Percentiles rank a stretch among this genome's conserved stretches.
phyloP scores from a whole-genome alignment of 129 eudicot species.

The Flaveria linearis region DNA sequence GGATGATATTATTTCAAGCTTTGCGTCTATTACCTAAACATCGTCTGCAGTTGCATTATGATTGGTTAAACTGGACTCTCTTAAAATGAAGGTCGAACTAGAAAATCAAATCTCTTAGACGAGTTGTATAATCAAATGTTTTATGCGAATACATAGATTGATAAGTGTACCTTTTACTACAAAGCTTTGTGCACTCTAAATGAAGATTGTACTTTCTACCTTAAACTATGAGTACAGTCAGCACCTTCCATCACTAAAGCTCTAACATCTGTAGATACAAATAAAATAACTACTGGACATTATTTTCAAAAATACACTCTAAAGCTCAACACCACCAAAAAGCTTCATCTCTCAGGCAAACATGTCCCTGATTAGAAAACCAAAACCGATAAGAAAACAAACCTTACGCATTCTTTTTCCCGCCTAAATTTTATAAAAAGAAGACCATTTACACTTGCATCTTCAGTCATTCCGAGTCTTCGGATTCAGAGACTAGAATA shows the following conservation, averaged over 20 bases:
- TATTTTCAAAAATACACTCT: background rate
- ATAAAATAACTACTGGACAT: background rate
- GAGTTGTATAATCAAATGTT: too few species aligned
- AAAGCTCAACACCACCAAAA: background rate
- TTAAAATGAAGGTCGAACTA: too few species aligned
- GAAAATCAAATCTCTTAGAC: too few species aligned
- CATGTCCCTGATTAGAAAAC: background rate
- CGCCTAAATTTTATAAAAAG: too few species aligned
- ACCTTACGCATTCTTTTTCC: background rate
- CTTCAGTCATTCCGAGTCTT: constrained; percentile 54
- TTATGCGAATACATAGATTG: too few species aligned
- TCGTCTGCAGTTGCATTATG: too few species aligned
- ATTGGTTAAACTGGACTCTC: too few species aligned
- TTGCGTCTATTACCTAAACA: too few species aligned
- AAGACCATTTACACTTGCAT: constrained; percentile 6
- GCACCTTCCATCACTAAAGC: background rate
- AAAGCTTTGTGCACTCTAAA: background rate
- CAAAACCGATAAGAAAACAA: background rate
- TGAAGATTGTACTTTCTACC: background rate
- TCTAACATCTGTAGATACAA: background rate
- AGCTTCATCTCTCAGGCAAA: constrained; percentile 11
- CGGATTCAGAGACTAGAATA: constrained; percentile 40
- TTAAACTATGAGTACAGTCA: background rate
- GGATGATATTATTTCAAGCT: background rate
- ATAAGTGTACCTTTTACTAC: background rate